Percentiles rank a stretch among this genome's conserved stretches.
These are phyloP conservation scores for Macrotyloma uniflorum DNA, from an alignment of 306 rosid genomes.

Conservation along the genomic window DNA sequence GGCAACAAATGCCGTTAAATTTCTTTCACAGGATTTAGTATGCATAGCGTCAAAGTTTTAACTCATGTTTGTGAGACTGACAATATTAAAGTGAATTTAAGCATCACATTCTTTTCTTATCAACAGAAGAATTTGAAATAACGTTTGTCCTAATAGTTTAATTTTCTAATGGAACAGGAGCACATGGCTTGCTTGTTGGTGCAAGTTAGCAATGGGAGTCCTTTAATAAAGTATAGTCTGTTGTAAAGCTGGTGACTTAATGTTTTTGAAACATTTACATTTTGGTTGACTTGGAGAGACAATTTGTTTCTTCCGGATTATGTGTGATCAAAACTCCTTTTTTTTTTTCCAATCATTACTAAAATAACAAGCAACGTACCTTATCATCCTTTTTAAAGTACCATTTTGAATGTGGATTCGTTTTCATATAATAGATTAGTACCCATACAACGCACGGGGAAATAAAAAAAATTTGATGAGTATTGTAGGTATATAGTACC, in stretches of 20 bases:
- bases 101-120: background rate
- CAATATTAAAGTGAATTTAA: background rate
- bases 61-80: background rate
- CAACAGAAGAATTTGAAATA: background rate
- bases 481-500: no score
- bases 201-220: conserved; percentile 27
- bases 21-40: background rate
- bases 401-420: background rate
- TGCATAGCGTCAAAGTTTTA: background rate
- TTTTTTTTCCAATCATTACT: background rate
- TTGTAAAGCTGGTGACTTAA: conserved; percentile 32
- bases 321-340: background rate
- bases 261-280: background rate
- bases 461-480: no score
- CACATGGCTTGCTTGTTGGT: conserved; percentile 29
- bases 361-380: background rate
- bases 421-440: no score
- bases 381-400: background rate
- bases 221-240: conserved; percentile 26
- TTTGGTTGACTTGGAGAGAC: conserved; percentile 14
- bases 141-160: conserved; percentile 21
- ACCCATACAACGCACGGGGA: no score
- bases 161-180: conserved; percentile 32
- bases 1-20: background rate
- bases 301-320: background rate